Evolutionary conservation across 2,329 filamentous ascomycete species (phyloP), one percentile per base, ranked within the genome.

Genomic region (Sporothrix pseudoabietina): DNA sequence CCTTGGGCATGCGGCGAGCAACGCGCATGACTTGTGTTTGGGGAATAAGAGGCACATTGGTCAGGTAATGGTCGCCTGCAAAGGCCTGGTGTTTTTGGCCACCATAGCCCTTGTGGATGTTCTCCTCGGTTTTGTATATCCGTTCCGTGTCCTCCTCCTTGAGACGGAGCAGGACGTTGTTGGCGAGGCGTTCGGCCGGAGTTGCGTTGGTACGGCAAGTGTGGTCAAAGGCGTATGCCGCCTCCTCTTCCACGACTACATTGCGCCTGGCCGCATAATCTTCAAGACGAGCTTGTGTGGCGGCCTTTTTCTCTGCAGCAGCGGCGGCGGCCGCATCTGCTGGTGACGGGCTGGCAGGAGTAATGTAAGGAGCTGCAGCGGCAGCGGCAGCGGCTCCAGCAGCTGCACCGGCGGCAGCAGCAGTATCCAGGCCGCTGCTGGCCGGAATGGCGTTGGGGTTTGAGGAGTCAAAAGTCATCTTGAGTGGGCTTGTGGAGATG

Each of bases 1-100:
- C 92, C 80, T 94, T 94, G 57, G 92, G 92, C 83, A 92, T 87
- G 73, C 80, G 78, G 44, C 82, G 82, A 6, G 89, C 87, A 35
- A 91, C 85, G 39, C 83, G 76, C 76, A 89, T 88, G 16, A 94
- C 78, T 59, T 82, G 80, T 9, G 91, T 92, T 65, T 84, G 71
- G 52, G 85, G 80, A 76, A 91, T 88, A 55, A 88, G 79, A 71
- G 85, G 80, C 61, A 83, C 79, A 77, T 89, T 89, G 70, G 85
- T 84, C 32, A 90, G 80, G 78, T 89, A 91, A 78, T 90, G 88
- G 76, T 89, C 87, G 35, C 85, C 86, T 0, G 84, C 77, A 71
- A 85, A 85, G 6, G 83, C 81, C 3, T 78, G 76, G 72, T 87
- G 86, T 30, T 76, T 75, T 78, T 87, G 86, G 3, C 83, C 83